Conservation (phyloP, 371 early-diverging fungal species). For the Rhizomucor pusillus region DNA sequence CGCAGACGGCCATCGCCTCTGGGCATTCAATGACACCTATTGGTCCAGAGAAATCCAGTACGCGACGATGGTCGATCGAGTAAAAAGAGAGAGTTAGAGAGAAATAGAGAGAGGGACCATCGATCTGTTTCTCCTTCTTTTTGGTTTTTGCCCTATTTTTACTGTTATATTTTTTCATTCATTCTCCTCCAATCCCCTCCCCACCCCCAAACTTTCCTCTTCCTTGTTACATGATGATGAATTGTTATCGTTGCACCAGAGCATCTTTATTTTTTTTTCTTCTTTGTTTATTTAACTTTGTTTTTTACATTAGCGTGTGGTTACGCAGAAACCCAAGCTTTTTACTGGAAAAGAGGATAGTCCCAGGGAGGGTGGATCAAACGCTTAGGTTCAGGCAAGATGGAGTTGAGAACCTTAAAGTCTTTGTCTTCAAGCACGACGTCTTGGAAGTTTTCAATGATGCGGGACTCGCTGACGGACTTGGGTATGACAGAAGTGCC, state of each 20-base stretch:
- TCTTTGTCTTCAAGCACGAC: slow-evolving; percentile 37
- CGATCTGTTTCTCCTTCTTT: background rate
- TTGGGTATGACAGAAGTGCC: slow-evolving; percentile 53
- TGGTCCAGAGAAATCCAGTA: slow-evolving; percentile 17
- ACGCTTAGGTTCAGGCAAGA: background rate
- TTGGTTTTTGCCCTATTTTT: background rate
- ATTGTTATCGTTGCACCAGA: background rate
- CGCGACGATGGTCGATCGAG: slow-evolving; percentile 27
- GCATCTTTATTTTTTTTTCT: background rate
- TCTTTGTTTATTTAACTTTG: background rate
- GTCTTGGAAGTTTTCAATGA: slow-evolving; percentile 50
- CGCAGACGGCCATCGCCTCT: slow-evolving; percentile 7
- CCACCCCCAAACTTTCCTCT: background rate
- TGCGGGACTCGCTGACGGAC: slow-evolving; percentile 44
- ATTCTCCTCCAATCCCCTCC: background rate
- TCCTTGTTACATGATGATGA: background rate
- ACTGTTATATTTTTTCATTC: background rate
- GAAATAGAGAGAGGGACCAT: background rate
- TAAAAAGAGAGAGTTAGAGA: slow-evolving; percentile 3
- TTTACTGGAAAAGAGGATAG: too few relatives aligned
- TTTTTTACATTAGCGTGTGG: too few relatives aligned
- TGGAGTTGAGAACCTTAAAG: slow-evolving; percentile 9
- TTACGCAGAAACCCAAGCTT: too few relatives aligned
- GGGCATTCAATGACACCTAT: slow-evolving; percentile 22
- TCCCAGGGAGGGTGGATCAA: background rate